These are phyloP conservation scores for Nicotiana rustica DNA, from an alignment of 305 asterid genomes.

Conservation along the genomic window DNA sequence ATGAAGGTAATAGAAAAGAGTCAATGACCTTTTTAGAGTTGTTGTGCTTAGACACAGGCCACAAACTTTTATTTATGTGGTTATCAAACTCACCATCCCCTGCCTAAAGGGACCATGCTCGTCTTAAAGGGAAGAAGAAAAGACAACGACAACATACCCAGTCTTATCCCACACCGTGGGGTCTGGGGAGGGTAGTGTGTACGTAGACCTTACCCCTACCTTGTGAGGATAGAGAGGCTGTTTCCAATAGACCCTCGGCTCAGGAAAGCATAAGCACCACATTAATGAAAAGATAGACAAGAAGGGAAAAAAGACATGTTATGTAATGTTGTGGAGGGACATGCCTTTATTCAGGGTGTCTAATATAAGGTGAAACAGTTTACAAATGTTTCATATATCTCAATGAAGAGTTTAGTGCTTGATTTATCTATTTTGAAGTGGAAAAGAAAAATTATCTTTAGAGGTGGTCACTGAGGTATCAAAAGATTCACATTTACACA, in stretches of 20 bases:
- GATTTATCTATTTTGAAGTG: constrained; percentile 17
- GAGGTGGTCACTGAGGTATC: neutral
- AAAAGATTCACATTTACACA: neutral
- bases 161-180: no score
- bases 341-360: neutral
- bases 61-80: neutral
- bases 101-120: neutral
- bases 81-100: neutral
- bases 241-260: no score
- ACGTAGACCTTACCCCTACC: no score
- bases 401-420: neutral
- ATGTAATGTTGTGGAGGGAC: constrained; percentile 14
- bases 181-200: no score
- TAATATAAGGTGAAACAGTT: neutral
- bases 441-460: neutral
- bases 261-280: no score
- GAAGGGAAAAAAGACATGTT: neutral
- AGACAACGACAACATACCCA: neutral
- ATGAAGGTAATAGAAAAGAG: neutral
- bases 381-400: neutral
- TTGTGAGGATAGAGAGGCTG: no score
- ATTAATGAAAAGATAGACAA: no score
- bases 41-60: neutral
- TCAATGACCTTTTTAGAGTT: neutral
- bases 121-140: neutral